phyloP scores from a whole-genome alignment of 2,329 filamentous ascomycete species.

The Alternaria sp. region DNA sequence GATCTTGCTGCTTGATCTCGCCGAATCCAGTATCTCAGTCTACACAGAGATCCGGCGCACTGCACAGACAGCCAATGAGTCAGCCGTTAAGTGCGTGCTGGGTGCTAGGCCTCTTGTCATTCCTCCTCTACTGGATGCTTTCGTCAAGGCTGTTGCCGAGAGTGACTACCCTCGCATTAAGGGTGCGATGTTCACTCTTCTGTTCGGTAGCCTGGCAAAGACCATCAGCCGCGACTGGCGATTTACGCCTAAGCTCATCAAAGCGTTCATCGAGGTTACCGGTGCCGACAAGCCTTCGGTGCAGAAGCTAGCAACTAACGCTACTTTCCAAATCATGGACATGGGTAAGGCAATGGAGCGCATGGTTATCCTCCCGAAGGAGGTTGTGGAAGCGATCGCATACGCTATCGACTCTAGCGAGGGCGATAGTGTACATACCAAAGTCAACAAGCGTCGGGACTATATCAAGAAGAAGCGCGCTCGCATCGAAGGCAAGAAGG shows the following conservation, averaged over 20 bases:
- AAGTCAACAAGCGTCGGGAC: constrained; percentile 71
- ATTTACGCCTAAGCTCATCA: constrained; percentile 88
- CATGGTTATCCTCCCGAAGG: constrained; percentile 80
- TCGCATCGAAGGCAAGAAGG: constrained; percentile 84
- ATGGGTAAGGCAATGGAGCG: constrained; percentile 89
- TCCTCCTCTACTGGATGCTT: constrained; percentile 78
- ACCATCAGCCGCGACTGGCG: constrained; percentile 93
- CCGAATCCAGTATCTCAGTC: constrained; percentile 84
- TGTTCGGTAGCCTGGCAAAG: constrained; percentile 87
- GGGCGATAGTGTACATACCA: constrained; percentile 63
- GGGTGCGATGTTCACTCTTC: constrained; percentile 86
- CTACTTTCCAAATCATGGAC: constrained; percentile 85
- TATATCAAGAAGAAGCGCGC: constrained; percentile 77
- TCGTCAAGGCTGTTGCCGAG: constrained; percentile 77
- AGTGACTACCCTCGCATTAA: constrained; percentile 93
- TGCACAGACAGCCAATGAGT: constrained; percentile 90
- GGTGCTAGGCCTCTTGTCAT: constrained; percentile 89
- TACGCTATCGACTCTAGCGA: constrained; percentile 44
- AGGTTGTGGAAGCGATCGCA: constrained; percentile 70
- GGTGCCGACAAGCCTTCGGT: constrained; percentile 93
- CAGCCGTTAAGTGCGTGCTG: constrained; percentile 88
- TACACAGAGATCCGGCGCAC: constrained; percentile 97
- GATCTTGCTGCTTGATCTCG: constrained; percentile 81
- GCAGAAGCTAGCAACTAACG: constrained; percentile 82
- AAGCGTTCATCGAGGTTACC: constrained; percentile 86